phyloP scores from a whole-genome alignment of 352 stramenopile species.

The Blastocystis sp. region DNA sequence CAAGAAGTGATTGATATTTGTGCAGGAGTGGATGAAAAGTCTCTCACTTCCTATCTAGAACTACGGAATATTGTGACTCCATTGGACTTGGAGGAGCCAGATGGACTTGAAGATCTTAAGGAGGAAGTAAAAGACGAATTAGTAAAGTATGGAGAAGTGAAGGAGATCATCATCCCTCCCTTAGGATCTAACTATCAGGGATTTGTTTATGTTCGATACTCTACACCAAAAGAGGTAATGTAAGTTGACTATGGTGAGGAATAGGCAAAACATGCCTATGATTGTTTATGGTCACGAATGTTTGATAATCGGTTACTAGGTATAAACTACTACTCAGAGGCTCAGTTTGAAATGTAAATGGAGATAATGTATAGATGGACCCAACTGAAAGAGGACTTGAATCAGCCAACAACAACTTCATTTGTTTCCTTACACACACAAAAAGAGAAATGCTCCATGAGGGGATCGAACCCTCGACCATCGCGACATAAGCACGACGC shows the following conservation, averaged over 20 bases:
- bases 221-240: neutral
- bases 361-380: neutral
- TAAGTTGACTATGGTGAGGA: neutral
- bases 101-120: neutral
- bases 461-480: constrained; percentile 57
- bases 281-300: constrained; percentile 37
- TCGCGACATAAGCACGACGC: constrained; percentile 60
- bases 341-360: neutral
- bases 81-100: neutral
- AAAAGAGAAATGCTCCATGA: constrained; percentile 51
- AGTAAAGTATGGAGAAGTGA: constrained; percentile 24
- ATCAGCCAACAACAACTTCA: neutral
- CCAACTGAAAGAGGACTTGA: neutral
- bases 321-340: constrained; percentile 24
- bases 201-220: constrained; percentile 15
- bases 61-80: constrained; percentile 19
- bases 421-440: neutral
- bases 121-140: constrained; percentile 28
- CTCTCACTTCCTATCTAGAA: constrained; percentile 12
- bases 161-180: neutral
- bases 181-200: neutral
- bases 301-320: constrained; percentile 47
- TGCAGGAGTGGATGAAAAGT: neutral
- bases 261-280: constrained; percentile 23
- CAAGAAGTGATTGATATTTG: constrained; percentile 29